Evolutionary conservation across 805 yeast species (phyloP), one percentile per base, ranked within the genome.

Genomic region (Ogataea siamensis): DNA sequence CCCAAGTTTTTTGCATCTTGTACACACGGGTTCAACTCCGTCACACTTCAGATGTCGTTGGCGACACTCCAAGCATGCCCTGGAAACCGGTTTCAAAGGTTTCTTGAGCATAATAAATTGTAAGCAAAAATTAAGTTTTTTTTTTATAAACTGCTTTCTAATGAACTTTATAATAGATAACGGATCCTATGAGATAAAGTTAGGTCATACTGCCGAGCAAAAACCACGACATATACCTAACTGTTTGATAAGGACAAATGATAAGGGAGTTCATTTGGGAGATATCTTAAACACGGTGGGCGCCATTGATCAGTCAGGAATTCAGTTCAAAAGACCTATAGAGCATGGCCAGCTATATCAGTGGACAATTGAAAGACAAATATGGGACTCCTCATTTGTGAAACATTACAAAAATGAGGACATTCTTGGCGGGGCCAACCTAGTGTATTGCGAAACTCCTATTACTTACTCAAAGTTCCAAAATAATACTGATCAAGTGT

Each of bases 271-370:
- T 1, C 78, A 83, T 50, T 67, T 89, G 8, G 95, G 95, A 4
- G 83, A 86, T 42, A 22, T 34, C 16, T 34, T 47, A 7, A 28
- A 28, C 2, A 18, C 35, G 8, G 62, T 72, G 12, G 67, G 70
- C 11, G 39, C 46, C n/a, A 76, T 91, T 32, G 93, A 88, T 54
- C 79, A 78, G 24, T 78, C 94, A 0, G 86, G 88, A 1, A 70
- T 89, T 5, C 71, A 73, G 14, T 76, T 83, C 60, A 74, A 83
- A 43, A 68, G 98, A 39, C 97, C 99, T 0, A 78, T 78, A 40
- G 96, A 88, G 46, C 80, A 82, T 49, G 97, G 97, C 3, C 94
- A 89, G 49, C 65, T 93, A 35, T 78, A 81, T 0, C 86, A 91
- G 25, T 93, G 98, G 99, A 95, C 87, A 46, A 65, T 85, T 2